These are phyloP conservation scores for Quercus lobata DNA, from an alignment of 331 rosid species.

Conservation along the genomic window DNA sequence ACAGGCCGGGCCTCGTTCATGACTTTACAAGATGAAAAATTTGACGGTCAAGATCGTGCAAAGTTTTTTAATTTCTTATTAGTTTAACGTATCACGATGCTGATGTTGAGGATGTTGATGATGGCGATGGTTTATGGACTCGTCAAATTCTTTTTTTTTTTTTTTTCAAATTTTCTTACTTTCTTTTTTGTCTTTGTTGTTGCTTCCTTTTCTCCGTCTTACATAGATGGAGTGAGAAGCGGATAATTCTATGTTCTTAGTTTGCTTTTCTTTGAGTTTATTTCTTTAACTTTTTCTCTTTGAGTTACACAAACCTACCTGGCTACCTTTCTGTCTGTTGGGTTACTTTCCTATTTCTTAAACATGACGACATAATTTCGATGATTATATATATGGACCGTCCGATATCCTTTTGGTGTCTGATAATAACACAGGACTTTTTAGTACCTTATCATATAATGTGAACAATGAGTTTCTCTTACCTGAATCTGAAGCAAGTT, in stretches of 20 bases:
- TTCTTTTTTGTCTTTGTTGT: slow-evolving; percentile 25
- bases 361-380: neutral
- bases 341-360: neutral
- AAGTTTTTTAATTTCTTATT: neutral
- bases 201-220: slow-evolving; percentile 35
- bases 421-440: neutral
- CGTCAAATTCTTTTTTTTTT: slow-evolving; percentile 24
- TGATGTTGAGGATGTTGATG: slow-evolving; percentile 39
- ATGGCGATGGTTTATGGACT: slow-evolving; percentile 42
- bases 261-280: slow-evolving; percentile 24
- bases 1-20: slow-evolving; percentile 83
- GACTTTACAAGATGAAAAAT: slow-evolving; percentile 72
- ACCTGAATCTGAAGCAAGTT: neutral
- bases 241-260: slow-evolving; percentile 54
- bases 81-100: slow-evolving; percentile 38
- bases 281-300: neutral
- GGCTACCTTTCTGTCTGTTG: neutral
- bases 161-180: slow-evolving; percentile 10
- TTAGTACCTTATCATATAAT: neutral
- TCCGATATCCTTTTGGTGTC: neutral
- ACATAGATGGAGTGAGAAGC: slow-evolving; percentile 45
- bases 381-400: neutral
- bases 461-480: neutral
- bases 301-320: neutral
- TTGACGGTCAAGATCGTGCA: slow-evolving; percentile 35